Evolutionary conservation across 116 monocot species (phyloP), one percentile per base, ranked within the genome.

Genomic region (Zostera marina): DNA sequence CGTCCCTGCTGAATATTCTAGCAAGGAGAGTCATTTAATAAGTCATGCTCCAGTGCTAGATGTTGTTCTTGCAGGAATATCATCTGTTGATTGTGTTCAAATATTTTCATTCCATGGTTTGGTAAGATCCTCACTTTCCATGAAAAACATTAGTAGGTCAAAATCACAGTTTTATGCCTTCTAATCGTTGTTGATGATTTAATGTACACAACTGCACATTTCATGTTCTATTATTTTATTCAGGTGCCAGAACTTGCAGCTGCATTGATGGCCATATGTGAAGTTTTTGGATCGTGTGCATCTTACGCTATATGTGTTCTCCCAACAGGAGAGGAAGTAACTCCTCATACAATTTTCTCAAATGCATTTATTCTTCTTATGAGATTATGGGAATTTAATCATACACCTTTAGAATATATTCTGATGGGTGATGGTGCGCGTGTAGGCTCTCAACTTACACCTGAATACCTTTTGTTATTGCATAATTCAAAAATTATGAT

Each of bases 231-330:
- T 55, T 5, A 14, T 26, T 49, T 9, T 26, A 20, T 67, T 46
- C 72, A 98, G 98, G 81, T 90, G 64, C 98, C 98, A 26, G 98
- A 90, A 76, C 81, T 98, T 63, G 98, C 98, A 53, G 98, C 73
- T 66, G 80, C 91, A 21, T 63, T 98, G 43, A 89, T 98, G 98
- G 71, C 83, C 53, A 81, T 98, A 53, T 98, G 86, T 65, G 98
- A 98, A 54, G 86, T 66, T 53, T 90, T 90, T 71, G 98, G 98
- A 9, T 90, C 86, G 42, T 79, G 76, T 53, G 57, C 53, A 9
- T 91, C 98, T 10, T 79, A 47, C 51, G 61, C 70, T 24, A 72
- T 78, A 42, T 77, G 88, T 87, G 77, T 72, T 11, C 73, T 71
- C 26, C 44, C 73, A 13, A 41, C 75, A 38, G 79, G 84, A 9